phyloP scores from a whole-genome alignment of 108 stramenopile genomes.

The Skeletonema potamos region DNA sequence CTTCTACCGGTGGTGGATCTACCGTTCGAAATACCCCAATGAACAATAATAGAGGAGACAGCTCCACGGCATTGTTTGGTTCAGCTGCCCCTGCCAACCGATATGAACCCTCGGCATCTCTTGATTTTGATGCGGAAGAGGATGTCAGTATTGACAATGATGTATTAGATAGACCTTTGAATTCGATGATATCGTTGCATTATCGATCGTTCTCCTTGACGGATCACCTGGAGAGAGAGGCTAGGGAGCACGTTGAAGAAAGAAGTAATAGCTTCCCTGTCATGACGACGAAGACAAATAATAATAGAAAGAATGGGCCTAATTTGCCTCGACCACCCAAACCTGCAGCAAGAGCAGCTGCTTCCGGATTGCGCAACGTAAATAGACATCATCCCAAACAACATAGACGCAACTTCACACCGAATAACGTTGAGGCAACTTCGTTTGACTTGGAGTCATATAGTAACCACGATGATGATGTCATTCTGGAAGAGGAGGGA shows the following conservation, averaged over 20 bases:
- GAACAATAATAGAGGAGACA: not conserved
- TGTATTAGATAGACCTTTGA: not conserved
- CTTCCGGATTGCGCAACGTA: not conserved
- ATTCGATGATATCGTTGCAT: not conserved
- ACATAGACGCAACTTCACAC: not conserved
- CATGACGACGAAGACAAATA: not conserved
- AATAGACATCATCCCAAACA: not conserved
- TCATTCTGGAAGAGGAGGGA: constrained; percentile 4
- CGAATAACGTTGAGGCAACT: not conserved
- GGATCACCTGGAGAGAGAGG: not conserved
- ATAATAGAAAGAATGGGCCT: constrained; percentile 9
- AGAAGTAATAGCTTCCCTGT: not conserved
- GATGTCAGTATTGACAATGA: not conserved
- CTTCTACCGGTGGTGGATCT: not conserved
- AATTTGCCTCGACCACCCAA: constrained; percentile 17
- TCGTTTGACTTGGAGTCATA: not conserved
- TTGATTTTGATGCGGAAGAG: constrained; percentile 13
- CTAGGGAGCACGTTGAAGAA: not conserved
- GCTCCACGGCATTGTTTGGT: constrained; percentile 5
- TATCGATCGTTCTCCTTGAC: not conserved
- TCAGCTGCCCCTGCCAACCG: not conserved
- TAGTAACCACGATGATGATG: not conserved
- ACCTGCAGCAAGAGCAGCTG: not conserved
- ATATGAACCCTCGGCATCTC: constrained; percentile 5
- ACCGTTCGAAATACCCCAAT: not conserved